Conservation (phyloP, 352 stramenopile species). For the Phytophthora citricola region DNA sequence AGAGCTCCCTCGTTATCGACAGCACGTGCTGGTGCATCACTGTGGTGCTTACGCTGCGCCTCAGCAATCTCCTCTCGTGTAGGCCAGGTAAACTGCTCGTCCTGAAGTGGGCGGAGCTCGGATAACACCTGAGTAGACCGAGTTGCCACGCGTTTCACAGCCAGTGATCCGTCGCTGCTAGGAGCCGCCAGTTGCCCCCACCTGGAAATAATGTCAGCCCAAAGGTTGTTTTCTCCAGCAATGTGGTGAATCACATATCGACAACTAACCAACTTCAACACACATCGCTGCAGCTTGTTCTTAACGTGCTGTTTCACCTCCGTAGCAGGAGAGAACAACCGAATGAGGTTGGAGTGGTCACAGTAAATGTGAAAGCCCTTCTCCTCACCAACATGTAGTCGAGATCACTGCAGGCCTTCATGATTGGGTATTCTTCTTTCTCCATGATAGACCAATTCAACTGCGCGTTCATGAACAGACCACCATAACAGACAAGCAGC, state of each 20-base stretch:
- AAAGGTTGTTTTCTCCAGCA: conserved; percentile 26
- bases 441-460: conserved; percentile 20
- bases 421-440: conserved; percentile 11
- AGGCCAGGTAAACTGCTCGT: conserved; percentile 12
- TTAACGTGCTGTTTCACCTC: conserved; percentile 19
- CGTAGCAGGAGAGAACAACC: conserved; percentile 3
- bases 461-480: conserved; percentile 2
- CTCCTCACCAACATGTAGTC: conserved; percentile 13
- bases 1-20: background rate
- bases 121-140: background rate
- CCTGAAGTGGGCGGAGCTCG: conserved; percentile 14
- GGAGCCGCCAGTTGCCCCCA: background rate
- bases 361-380: conserved; percentile 15
- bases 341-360: conserved; percentile 23
- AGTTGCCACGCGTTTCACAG: conserved; percentile 12
- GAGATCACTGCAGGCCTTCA: conserved; percentile 13
- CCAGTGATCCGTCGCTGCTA: background rate
- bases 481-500: conserved; percentile 10
- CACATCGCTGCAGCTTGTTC: conserved; percentile 21
- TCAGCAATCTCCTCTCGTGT: background rate
- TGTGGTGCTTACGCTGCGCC: background rate
- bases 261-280: conserved; percentile 4
- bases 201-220: conserved; percentile 14
- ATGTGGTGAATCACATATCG: conserved; percentile 27
- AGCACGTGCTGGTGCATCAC: background rate